phyloP scores from a whole-genome alignment of 257 asterid species.

The Rauvolfia tetraphylla region DNA sequence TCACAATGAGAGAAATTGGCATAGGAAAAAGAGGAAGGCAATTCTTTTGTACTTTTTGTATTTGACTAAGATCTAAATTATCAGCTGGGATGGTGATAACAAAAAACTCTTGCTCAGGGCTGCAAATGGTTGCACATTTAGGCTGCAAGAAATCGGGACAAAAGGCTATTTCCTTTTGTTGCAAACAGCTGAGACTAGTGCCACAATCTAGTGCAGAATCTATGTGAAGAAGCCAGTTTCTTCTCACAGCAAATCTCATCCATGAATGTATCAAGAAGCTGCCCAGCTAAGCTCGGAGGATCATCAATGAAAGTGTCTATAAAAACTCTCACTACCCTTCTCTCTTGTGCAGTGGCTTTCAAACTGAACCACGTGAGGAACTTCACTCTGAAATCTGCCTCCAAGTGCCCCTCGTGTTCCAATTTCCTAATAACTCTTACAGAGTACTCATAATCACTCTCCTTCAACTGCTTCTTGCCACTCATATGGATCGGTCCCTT shows the following conservation, averaged over 20 bases:
- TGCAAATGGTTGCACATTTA: not conserved
- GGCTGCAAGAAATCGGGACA: not conserved
- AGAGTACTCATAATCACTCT: constrained; percentile 61
- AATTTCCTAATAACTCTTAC: constrained; percentile 63
- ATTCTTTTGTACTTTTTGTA: not conserved
- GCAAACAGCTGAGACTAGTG: constrained; percentile 31
- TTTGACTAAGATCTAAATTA: not conserved
- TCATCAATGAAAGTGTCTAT: constrained; percentile 66
- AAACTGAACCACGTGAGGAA: constrained; percentile 83
- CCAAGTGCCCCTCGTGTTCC: constrained; percentile 70
- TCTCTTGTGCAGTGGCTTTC: constrained; percentile 65
- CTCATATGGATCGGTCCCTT: constrained; percentile 17
- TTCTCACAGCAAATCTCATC: constrained; percentile 49
- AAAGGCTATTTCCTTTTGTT: not conserved
- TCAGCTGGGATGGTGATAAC: not conserved
- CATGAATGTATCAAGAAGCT: constrained; percentile 58
- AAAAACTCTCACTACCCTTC: constrained; percentile 53
- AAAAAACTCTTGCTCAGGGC: not conserved
- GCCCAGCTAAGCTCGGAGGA: constrained; percentile 64
- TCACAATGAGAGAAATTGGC: no score
- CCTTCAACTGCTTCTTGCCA: constrained; percentile 22
- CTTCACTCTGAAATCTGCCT: constrained; percentile 56
- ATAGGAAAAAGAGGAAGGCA: not conserved
- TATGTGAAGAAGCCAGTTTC: constrained; percentile 39
- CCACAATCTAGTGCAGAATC: constrained; percentile 79